A percentile compares a stretch with the other conserved stretches of the same genome.
phyloP scores from a whole-genome alignment of 305 asterid species.

The Stenogyne calaminthoides region DNA sequence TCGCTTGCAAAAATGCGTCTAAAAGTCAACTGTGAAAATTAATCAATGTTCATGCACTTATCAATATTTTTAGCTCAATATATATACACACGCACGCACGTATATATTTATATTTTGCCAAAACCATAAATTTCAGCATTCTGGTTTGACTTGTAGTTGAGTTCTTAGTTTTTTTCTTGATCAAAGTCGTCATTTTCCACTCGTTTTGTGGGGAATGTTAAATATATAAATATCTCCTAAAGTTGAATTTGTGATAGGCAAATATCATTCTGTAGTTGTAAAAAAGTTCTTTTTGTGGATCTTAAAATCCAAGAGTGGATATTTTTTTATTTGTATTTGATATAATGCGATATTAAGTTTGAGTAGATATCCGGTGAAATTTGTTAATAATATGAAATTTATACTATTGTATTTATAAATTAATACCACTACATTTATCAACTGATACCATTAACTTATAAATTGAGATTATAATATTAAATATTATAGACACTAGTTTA shows the following conservation, averaged over 20 bases:
- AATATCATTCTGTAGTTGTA: not conserved
- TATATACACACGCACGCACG: not conserved
- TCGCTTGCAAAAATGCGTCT: no score
- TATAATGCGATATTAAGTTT: no score
- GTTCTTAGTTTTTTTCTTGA: not conserved
- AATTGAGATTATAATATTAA: no score
- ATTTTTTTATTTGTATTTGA: not conserved
- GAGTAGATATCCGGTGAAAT: no score
- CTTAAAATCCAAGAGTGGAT: not conserved
- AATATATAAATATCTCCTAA: not conserved
- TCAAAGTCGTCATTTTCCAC: not conserved
- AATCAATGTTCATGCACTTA: constrained; percentile 25
- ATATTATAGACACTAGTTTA: no score
- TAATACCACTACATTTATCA: no score
- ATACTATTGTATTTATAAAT: no score
- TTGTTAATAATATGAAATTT: no score
- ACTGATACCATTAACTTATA: no score
- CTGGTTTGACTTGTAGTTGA: constrained; percentile 24
- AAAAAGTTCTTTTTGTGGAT: not conserved
- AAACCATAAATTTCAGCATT: not conserved
- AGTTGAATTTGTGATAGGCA: not conserved
- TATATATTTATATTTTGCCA: not conserved
- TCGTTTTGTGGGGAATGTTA: not conserved
- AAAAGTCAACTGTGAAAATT: no score
- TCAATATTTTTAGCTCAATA: not conserved